Evolutionary conservation across 306 rosid species (phyloP), one percentile per base, ranked within the genome.

Genomic region (Cucumis melo): DNA sequence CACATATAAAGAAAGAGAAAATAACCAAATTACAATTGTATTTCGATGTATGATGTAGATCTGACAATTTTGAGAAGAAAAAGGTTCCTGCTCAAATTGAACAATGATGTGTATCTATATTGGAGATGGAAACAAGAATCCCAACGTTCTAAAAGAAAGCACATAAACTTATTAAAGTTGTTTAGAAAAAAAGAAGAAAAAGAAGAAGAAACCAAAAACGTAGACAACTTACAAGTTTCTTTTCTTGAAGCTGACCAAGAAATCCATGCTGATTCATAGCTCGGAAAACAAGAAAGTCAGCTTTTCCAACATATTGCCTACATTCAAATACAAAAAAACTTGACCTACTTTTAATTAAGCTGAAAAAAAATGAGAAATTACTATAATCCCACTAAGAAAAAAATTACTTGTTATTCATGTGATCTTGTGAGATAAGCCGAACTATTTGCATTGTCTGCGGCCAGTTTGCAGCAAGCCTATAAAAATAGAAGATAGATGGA

Each of bases 381-480:
- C 20, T 44, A 23, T 42, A 8, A 44, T 70, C 38, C 38, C 57
- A 44, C 59, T 72, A 11, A 51, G 82, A 53, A 62, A 57, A 39
- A 44, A 80, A 32, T 68, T 85, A 94, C 99, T 90, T 89, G 87
- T 94, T 90, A 84, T 92, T 92, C 99, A 94, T 92, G 90, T 94
- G 96, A 82, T 92, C 98, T 76, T 92, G 96, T 77, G 99, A 94
- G 85, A 94, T 90, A 65, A 94, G 97, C 83, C 93, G 91, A 74
- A 88, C 96, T 46, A 94, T 94, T 85, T 86, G 98, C 99, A 94
- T 94, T 16, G 87, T 91, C 2, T 78, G 73, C 14, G 97, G 99
- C 99, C 96, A 94, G 86, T 94, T 92, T 77, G 96, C 96, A n/a
- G 99, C 99, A 83, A 92, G 96, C 82, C 99, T 92, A 80, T 82